A percentile compares a stretch with the other conserved stretches of the same genome.
Conservation (phyloP, 768 basidiomycete species). For the Kwoniella dendrophila region DNA sequence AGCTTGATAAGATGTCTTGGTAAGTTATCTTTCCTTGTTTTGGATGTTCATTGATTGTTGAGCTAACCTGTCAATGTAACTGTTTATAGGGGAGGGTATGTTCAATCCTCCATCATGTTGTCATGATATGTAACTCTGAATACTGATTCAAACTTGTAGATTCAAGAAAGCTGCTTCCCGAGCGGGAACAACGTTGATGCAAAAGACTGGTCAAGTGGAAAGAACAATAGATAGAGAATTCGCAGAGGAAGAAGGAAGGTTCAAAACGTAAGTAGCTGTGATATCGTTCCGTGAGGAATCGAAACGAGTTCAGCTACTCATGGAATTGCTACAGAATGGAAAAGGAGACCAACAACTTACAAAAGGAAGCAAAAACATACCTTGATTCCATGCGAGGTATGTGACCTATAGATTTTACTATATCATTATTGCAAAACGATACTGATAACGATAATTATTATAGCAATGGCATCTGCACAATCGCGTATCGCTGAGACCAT, state of each 20-base stretch:
- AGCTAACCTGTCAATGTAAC: conserved; percentile 8
- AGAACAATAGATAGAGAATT: conserved; percentile 93
- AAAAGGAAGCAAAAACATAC: conserved; percentile 94
- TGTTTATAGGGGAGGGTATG: conserved; percentile 31
- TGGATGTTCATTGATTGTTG: background rate
- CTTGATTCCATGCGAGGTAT: conserved; percentile 90
- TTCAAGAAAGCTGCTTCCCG: conserved; percentile 93
- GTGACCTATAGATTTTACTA: conserved; percentile 36
- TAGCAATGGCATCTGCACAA: conserved; percentile 94
- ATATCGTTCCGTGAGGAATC: background rate
- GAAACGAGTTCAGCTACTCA: too few species aligned
- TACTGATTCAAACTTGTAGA: too few species aligned
- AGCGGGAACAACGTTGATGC: conserved; percentile 89
- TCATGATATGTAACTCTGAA: too few species aligned
- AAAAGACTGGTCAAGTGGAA: conserved; percentile 98
- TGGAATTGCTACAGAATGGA: too few species aligned
- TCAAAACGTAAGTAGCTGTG: conserved; percentile 69
- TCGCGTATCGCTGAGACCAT: conserved; percentile 89
- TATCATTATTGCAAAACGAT: background rate
- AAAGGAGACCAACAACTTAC: conserved; percentile 89
- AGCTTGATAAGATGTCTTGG: conserved; percentile 34
- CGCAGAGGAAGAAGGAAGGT: conserved; percentile 86
- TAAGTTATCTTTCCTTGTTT: conserved; percentile 12
- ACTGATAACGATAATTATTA: background rate
- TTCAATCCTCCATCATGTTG: too few species aligned